phyloP scores from a whole-genome alignment of 345 rosid species.

The Populus simonii region DNA sequence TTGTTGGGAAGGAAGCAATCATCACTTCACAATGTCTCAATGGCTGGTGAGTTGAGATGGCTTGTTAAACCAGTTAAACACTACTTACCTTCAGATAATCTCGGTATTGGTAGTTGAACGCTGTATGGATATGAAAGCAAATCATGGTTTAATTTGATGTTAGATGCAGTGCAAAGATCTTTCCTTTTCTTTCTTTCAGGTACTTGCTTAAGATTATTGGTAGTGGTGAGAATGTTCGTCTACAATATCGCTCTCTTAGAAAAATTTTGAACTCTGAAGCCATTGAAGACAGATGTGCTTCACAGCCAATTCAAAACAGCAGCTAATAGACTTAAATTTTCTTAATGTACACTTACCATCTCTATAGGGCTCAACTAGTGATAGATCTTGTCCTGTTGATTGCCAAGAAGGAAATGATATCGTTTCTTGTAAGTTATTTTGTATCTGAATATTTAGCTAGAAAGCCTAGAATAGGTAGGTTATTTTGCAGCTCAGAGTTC shows the following conservation, averaged over 20 bases:
- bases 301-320: slow-evolving; percentile 55
- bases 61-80: not conserved
- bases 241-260: slow-evolving; percentile 88
- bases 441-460: slow-evolving; percentile 20
- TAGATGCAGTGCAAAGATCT: not conserved
- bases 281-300: slow-evolving; percentile 48
- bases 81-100: not conserved
- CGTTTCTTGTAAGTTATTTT: not conserved
- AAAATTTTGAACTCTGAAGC: slow-evolving; percentile 42
- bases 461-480: slow-evolving; percentile 8
- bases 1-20: slow-evolving; percentile 95
- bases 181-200: slow-evolving; percentile 40
- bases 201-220: slow-evolving; percentile 74
- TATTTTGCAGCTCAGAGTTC: not conserved
- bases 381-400: not conserved
- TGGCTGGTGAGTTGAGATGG: slow-evolving; percentile 73
- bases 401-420: slow-evolving; percentile 2
- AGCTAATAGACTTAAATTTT: slow-evolving; percentile 29
- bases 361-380: slow-evolving; percentile 15
- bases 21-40: slow-evolving; percentile 96
- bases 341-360: not conserved
- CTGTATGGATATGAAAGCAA: not conserved
- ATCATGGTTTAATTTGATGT: not conserved
- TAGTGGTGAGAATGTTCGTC: slow-evolving; percentile 82
- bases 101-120: not conserved